Percentiles rank a stretch among this genome's conserved stretches.
These are phyloP conservation scores for Vigna reflexopilosa DNA, from an alignment of 306 rosid genomes.

Conservation along the genomic window DNA sequence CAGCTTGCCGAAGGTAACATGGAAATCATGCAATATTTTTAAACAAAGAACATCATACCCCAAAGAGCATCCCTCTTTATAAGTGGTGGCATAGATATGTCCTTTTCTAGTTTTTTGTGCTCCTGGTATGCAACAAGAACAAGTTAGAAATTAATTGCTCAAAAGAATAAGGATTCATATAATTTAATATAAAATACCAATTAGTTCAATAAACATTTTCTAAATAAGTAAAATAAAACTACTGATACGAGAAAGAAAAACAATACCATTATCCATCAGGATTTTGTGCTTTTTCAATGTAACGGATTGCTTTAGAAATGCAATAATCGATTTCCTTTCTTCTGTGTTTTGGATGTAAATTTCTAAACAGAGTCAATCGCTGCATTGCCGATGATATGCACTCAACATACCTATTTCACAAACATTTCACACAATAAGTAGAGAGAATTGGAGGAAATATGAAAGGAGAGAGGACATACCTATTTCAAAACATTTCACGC, in stretches of 20 bases:
- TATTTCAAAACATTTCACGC: too few species aligned
- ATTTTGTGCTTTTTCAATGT: conserved; percentile 58
- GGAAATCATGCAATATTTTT: conserved; percentile 24
- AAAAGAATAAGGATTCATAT: not conserved
- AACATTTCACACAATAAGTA: conserved; percentile 9
- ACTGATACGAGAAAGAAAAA: not conserved
- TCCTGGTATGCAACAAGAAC: conserved; percentile 61
- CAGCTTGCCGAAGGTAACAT: too few species aligned
- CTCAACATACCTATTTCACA: conserved; percentile 56
- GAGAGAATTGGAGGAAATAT: not conserved
- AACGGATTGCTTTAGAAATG: conserved; percentile 54
- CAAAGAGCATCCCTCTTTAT: conserved; percentile 79
- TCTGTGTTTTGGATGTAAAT: conserved; percentile 62
- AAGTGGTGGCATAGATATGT: conserved; percentile 93
- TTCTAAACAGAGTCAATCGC: conserved; percentile 57
- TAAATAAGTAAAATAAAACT: not conserved
- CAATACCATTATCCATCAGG: conserved; percentile 81
- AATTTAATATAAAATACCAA: not conserved
- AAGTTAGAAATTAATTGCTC: conserved; percentile 52
- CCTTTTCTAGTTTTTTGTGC: conserved; percentile 79
- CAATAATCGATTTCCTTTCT: conserved; percentile 57
- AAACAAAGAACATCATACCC: conserved; percentile 55
- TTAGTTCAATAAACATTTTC: not conserved
- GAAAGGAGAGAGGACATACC: too few species aligned
- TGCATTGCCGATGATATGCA: conserved; percentile 75